phyloP scores from a whole-genome alignment of 2,329 filamentous ascomycete genomes.

The Arthrobotrys entomopaga region DNA sequence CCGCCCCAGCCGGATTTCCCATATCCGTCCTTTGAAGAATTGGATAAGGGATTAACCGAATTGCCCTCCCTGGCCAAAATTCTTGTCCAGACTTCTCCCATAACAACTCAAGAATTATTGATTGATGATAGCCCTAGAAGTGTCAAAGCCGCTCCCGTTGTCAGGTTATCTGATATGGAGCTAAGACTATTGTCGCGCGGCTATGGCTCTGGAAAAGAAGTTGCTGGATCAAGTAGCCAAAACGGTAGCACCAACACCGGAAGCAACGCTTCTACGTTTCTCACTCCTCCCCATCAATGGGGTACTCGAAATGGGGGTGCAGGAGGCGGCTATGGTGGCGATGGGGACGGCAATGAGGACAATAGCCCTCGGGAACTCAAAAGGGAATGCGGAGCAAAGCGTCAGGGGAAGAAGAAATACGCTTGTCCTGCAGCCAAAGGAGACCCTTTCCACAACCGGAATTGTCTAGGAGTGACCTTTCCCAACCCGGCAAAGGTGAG shows the following conservation, averaged over 20 bases:
- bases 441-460: constrained; percentile 34
- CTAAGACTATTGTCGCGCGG: too few relatives aligned
- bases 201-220: constrained; percentile 10
- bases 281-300: constrained; percentile 25
- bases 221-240: background rate
- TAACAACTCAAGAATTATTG: too few relatives aligned
- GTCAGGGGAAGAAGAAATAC: constrained; percentile 13
- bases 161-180: constrained; percentile 1
- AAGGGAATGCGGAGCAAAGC: background rate
- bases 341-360: constrained; percentile 14
- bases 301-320: constrained; percentile 9
- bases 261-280: constrained; percentile 12
- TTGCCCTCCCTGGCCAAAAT: background rate
- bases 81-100: too few relatives aligned
- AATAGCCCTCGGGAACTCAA: background rate
- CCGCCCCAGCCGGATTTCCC: background rate
- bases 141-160: background rate
- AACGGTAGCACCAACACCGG: background rate
- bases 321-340: background rate
- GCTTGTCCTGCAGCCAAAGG: constrained; percentile 52
- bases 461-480: constrained; percentile 37
- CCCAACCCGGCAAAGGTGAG: constrained; percentile 49
- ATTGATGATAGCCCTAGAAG: too few relatives aligned
- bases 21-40: background rate
- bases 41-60: background rate